Percentiles rank a stretch among this genome's conserved stretches.
Conservation (phyloP, 2,329 filamentous ascomycete species). For the Fusarium falciforme region DNA sequence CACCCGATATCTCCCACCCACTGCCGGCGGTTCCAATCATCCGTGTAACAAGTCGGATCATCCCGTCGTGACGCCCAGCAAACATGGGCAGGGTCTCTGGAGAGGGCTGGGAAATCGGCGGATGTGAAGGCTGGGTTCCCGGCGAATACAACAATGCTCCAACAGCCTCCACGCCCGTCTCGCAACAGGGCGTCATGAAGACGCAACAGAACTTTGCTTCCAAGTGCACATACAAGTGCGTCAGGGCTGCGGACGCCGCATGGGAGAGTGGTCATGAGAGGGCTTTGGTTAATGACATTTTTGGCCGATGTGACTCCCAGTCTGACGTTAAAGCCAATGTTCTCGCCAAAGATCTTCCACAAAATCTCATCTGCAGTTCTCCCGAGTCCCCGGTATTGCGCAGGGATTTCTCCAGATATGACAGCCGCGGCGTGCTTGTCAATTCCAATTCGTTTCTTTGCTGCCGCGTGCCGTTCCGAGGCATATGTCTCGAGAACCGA, state of each 20-base stretch:
- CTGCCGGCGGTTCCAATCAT: no score
- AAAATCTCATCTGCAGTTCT: not conserved
- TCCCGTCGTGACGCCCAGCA: no score
- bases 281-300: not conserved
- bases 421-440: constrained; percentile 52
- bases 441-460: constrained; percentile 52
- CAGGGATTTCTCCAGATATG: constrained; percentile 54
- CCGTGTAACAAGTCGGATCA: no score
- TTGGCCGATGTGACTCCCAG: constrained; percentile 65
- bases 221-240: not conserved
- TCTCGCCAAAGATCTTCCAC: not conserved
- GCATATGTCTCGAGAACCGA: constrained; percentile 54
- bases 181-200: not conserved
- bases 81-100: no score
- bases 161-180: not conserved
- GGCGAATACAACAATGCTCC: not conserved
- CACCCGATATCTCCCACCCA: no score
- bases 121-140: no score
- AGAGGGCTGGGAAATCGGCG: no score
- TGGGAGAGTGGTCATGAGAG: not conserved
- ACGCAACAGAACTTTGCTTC: not conserved
- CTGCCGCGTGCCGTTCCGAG: constrained; percentile 50
- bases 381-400: constrained; percentile 48
- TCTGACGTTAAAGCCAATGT: constrained; percentile 69
- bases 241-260: not conserved